Conservation (phyloP, 805 yeast genomes). For the Maudiozyma bulderi region DNA sequence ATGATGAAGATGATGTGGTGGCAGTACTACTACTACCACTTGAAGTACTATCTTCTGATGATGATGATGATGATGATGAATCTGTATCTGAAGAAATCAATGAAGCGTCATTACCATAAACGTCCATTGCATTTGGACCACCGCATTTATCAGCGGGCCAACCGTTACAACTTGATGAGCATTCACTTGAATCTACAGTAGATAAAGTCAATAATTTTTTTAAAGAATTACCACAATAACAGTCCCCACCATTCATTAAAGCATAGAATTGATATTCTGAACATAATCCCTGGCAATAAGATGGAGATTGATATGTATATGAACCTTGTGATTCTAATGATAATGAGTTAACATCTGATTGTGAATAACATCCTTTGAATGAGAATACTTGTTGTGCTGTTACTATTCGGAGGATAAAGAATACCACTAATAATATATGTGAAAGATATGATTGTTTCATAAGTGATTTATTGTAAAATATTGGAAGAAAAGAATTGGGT, state of each 20-base stretch:
- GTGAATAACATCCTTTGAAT: slow-evolving; percentile 32
- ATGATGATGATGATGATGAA: slow-evolving; percentile 1
- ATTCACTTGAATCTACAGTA: slow-evolving; percentile 35
- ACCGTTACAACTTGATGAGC: slow-evolving; percentile 48
- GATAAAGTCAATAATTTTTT: slow-evolving; percentile 31
- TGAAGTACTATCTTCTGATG: background rate
- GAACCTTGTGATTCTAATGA: slow-evolving; percentile 33
- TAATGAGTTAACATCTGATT: slow-evolving; percentile 17
- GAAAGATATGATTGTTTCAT: background rate
- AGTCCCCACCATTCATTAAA: slow-evolving; percentile 41
- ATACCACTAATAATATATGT: background rate
- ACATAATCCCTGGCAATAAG: slow-evolving; percentile 48
- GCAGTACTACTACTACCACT: background rate
- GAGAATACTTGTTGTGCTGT: slow-evolving; percentile 24
- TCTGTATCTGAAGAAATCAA: background rate
- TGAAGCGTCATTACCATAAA: slow-evolving; percentile 32
- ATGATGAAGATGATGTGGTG: background rate
- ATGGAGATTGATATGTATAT: slow-evolving; percentile 49
- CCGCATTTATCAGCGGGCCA: slow-evolving; percentile 57
- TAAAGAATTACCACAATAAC: slow-evolving; percentile 55
- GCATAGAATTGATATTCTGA: slow-evolving; percentile 41
- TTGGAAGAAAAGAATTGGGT: too few species aligned
- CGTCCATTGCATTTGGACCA: slow-evolving; percentile 41
- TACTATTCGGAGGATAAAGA: slow-evolving; percentile 19
- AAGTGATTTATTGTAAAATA: too few species aligned